Conservation (phyloP, 2,329 filamentous ascomycete genomes). For the Alternaria arborescens region DNA sequence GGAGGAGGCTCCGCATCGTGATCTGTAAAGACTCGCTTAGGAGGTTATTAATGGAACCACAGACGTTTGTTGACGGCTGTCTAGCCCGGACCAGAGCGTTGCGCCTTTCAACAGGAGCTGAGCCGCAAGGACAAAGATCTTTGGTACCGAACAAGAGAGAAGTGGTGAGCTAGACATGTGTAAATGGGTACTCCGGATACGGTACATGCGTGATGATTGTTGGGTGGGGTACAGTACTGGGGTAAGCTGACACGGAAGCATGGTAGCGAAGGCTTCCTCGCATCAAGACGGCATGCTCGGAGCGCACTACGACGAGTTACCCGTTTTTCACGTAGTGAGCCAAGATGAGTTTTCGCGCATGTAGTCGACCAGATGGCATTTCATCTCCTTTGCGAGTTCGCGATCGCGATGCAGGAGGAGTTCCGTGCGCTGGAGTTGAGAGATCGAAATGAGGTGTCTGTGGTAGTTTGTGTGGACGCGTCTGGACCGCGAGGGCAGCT, state of each 20-base stretch:
- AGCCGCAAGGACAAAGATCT: conserved; percentile 1
- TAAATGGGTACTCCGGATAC: conserved; percentile 3
- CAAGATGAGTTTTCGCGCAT: neutral
- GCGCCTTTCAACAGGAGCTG: conserved; percentile 7
- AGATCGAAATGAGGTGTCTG: conserved; percentile 14
- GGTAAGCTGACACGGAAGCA: conserved; percentile 8
- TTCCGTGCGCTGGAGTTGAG: conserved; percentile 13
- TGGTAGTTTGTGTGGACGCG: neutral
- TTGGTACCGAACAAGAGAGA: neutral
- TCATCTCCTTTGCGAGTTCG: conserved; percentile 1
- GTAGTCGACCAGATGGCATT: conserved; percentile 3
- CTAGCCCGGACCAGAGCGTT: conserved; percentile 5
- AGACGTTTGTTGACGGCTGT: conserved; percentile 15
- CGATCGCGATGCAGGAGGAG: conserved; percentile 17
- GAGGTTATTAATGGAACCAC: conserved; percentile 14
- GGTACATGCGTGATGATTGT: conserved; percentile 5
- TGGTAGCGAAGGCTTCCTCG: conserved; percentile 14
- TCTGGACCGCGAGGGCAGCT: conserved; percentile 16
- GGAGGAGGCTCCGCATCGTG: conserved; percentile 15
- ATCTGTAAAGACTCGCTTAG: conserved; percentile 18
- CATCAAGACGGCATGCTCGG: conserved; percentile 17
- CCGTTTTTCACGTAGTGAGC: conserved; percentile 6
- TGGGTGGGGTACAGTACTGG: conserved; percentile 12
- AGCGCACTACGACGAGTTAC: conserved; percentile 6
- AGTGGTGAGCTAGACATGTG: neutral